Base-by-base conservation (phyloP, 2,329 filamentous ascomycete genomes). In the Alternaria triticimaculans region DNA sequence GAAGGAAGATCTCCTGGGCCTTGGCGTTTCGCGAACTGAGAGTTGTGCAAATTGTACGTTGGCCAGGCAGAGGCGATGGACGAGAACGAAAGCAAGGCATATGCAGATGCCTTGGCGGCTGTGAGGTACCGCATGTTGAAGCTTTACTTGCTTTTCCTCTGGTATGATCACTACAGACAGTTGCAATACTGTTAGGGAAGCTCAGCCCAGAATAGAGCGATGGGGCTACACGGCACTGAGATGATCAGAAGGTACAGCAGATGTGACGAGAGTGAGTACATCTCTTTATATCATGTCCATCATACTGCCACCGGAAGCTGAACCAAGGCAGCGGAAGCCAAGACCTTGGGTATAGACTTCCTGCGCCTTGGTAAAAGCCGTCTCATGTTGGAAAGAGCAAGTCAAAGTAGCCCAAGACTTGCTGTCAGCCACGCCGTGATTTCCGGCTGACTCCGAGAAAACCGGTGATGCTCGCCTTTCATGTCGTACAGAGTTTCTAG, bases 11-110 rank as follows among this genome's bases (percentile, higher is more conserved):
- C 65, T 11, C 60, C 58, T 4, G 60, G 59, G 5, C 25, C 48
- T 46, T 67, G 65, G 10, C 69, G 63, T 56, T 62, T 70, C 44
- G 55, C 64, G 11, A 67, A 54, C 18, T 58, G 59, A 2, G 62
- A 68, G 30, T 70, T 60, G 30, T 70, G 55, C 9, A 68, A 12
- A 25, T 70, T 67, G 28, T 66, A 65, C 33, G 55, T 64, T 9
- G 67, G 69, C 69, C 63, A 67, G 5, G 69, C 67, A 14, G 55
- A 60, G 14, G 62, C 55, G 18, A 55, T 48, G 25, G 63, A 59
- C 6, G 64, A 64, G 0, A 67, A 41, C 4, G 60, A 56, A 10
- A 70, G 41, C 53, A 69, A 25, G 6, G 45, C 46, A 23, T 49
- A 66, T 15, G 62, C 21, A 21, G 58, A 63, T 6, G 58, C 43